These are phyloP conservation scores for Stephania cephalantha DNA, from an alignment of 164 flowering plant genomes.

Conservation along the genomic window DNA sequence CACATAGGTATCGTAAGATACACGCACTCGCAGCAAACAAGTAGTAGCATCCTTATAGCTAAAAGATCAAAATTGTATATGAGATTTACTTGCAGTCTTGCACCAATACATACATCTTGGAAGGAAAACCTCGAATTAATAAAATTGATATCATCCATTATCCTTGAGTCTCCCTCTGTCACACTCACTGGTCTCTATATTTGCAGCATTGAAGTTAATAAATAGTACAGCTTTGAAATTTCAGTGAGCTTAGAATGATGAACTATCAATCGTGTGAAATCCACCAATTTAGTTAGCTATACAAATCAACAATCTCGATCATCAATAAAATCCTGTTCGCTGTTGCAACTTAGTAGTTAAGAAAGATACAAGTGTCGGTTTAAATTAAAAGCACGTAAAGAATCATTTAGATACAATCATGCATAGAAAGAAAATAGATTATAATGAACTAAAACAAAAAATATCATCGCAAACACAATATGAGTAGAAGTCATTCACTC, in stretches of 20 bases:
- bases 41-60: too few relatives aligned
- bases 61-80: too few relatives aligned
- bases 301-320: not conserved
- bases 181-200: too few relatives aligned
- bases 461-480: not conserved
- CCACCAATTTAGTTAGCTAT: not conserved
- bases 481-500: not conserved
- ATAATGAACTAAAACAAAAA: not conserved
- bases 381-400: too few relatives aligned
- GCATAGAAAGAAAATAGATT: not conserved
- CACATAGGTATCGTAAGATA: too few relatives aligned
- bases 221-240: not conserved
- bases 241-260: not conserved
- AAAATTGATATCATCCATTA: too few relatives aligned
- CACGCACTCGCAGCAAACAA: too few relatives aligned
- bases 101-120: too few relatives aligned
- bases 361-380: not conserved
- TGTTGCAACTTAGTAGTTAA: not conserved
- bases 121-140: too few relatives aligned
- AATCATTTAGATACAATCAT: not conserved
- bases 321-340: too few relatives aligned
- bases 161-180: too few relatives aligned
- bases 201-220: not conserved
- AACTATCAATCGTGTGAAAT: not conserved
- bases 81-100: too few relatives aligned